A percentile compares a stretch with the other conserved stretches of the same genome.
phyloP scores from a whole-genome alignment of 2,329 filamentous ascomycete genomes.

The Penicillium verrucosum region DNA sequence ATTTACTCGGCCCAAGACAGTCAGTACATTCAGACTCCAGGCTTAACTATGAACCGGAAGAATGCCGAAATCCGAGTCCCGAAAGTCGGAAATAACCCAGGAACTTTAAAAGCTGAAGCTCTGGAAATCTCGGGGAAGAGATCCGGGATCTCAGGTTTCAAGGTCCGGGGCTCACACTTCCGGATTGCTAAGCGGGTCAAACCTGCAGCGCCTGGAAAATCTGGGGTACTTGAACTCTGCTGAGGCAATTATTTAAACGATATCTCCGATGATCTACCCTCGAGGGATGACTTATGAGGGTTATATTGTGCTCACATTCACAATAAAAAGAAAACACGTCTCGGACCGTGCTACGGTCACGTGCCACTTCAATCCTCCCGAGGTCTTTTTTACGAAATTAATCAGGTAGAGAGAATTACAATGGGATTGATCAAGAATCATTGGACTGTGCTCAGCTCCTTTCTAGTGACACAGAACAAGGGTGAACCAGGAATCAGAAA shows the following conservation, averaged over 20 bases:
- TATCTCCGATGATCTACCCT: background rate
- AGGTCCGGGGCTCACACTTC: background rate
- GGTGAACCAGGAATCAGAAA: background rate
- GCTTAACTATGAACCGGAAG: background rate
- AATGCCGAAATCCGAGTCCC: background rate
- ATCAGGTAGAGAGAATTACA: background rate
- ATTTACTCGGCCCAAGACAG: constrained; percentile 12
- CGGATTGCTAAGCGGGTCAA: constrained; percentile 3
- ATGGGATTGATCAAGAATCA: background rate
- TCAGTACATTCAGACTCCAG: constrained; percentile 7
- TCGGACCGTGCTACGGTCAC: background rate
- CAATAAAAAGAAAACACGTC: background rate
- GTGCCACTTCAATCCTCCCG: background rate
- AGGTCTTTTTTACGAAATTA: background rate
- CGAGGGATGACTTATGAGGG: background rate
- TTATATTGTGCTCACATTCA: background rate
- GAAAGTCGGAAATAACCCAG: background rate
- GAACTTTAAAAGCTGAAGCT: background rate
- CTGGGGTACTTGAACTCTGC: background rate
- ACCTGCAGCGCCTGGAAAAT: background rate
- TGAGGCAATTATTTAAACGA: background rate
- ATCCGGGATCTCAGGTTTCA: background rate
- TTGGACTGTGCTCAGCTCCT: background rate
- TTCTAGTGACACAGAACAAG: background rate
- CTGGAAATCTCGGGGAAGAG: background rate